Base-by-base conservation (phyloP, 352 stramenopile genomes). In the Globisporangium takayamanum region DNA sequence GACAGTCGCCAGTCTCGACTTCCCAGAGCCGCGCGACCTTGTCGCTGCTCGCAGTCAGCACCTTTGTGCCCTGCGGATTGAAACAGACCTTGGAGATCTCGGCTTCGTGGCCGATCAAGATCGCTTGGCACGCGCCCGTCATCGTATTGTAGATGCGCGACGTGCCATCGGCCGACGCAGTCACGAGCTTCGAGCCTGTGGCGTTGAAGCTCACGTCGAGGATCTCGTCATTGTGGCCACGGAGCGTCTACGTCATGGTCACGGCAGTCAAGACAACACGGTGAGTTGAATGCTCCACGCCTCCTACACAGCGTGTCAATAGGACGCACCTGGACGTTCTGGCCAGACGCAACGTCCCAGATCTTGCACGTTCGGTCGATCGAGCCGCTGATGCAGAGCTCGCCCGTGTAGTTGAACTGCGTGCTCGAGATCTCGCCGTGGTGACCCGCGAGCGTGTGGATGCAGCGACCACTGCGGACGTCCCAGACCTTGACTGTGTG, bases 61-160 rank as follows among this genome's bases (percentile, higher is more conserved):
- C 88, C 45, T 96, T 94, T 33, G 84, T 96, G n/a, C 94, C 94
- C 61, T 98, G 93, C 5, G 92, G 92, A 61, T 98, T 98, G 67
- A 98, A 98, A 62, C 80, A 92, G 2, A 97, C 82, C 64, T 98
- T 98, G 33, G 87, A 97, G 63, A 98, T 98, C 71, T 98, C 93
- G 16, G 88, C 94, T 62, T 97, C 89, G 68, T 98, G 95, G 26
- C 94, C 94, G 59, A 97, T 98, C 8, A 98, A 63, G 59, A 98
- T 98, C 44, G 87, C 87, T 64, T 97, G 84, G 57, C 94, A 98
- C 4, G 87, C 89, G 16, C 92, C 90, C n/a, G 93, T 98, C 80
- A 97, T 96, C 25, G 92, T 97, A 63, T 98, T 98, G 78, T 97
- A 98, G 51, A 98, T 95, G 28, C 93, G 86, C 7, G 89, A 94